Conservation (phyloP, 305 asterid species). For the Rubia peregrina region DNA sequence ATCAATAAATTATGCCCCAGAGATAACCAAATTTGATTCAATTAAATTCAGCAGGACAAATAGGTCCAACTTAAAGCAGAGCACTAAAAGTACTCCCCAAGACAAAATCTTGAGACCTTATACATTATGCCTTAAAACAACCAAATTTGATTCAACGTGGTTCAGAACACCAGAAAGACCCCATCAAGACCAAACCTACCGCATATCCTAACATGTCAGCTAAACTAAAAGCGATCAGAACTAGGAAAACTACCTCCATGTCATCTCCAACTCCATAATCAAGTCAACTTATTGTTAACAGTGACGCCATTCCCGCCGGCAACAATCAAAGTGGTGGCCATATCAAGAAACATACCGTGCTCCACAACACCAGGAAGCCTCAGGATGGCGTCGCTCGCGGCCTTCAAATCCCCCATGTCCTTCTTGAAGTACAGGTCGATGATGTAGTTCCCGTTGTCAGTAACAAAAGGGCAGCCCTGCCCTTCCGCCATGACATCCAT, state of each 20-base stretch:
- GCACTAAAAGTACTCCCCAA: background rate
- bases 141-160: slow-evolving; percentile 3
- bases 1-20: background rate
- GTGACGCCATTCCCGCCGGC: slow-evolving; percentile 70
- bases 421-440: slow-evolving; percentile 70
- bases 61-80: background rate
- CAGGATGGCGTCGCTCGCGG: slow-evolving; percentile 67
- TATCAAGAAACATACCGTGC: slow-evolving; percentile 83
- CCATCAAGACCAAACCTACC: slow-evolving; percentile 5
- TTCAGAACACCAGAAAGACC: background rate
- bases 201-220: slow-evolving; percentile 13
- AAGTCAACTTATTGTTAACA: slow-evolving; percentile 43
- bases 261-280: slow-evolving; percentile 14
- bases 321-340: slow-evolving; percentile 76
- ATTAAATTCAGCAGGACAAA: background rate
- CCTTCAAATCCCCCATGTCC: slow-evolving; percentile 66
- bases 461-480: slow-evolving; percentile 37
- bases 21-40: background rate
- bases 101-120: background rate
- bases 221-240: background rate
- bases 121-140: background rate
- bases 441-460: slow-evolving; percentile 70
- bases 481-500: slow-evolving; percentile 17
- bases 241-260: slow-evolving; percentile 14
- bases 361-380: slow-evolving; percentile 89